These are phyloP conservation scores for Penicillium atrosanguineum DNA, from an alignment of 495 filamentous ascomycete species.

Conservation along the genomic window DNA sequence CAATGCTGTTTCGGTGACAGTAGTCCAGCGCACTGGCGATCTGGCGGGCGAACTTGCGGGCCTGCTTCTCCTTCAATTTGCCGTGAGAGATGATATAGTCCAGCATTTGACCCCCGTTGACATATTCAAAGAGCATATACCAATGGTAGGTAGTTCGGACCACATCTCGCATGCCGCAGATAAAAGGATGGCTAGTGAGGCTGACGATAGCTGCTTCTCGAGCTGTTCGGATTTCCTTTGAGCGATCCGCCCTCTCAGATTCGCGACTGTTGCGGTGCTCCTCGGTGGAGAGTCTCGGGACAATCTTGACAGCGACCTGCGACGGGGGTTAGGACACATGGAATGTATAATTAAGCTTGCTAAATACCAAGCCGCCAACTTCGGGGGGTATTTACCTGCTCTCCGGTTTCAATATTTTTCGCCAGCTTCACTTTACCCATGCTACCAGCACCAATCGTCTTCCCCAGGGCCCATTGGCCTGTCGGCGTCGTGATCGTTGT, in stretches of 20 bases:
- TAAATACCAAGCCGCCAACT: not conserved
- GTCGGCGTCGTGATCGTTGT: slow-evolving; percentile 81
- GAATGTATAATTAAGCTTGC: not conserved
- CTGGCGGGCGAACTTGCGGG: slow-evolving; percentile 94
- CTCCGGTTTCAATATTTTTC: slow-evolving; percentile 73
- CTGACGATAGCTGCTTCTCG: slow-evolving; percentile 97
- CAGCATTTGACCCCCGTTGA: slow-evolving; percentile 99
- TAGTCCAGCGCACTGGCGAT: slow-evolving; percentile 99
- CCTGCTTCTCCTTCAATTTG: slow-evolving; percentile 96
- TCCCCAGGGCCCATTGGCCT: slow-evolving; percentile 88
- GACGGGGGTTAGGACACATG: slow-evolving; percentile 14
- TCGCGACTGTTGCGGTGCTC: slow-evolving; percentile 79
- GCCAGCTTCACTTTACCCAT: slow-evolving; percentile 96
- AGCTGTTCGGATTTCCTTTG: slow-evolving; percentile 95
- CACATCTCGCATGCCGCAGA: slow-evolving; percentile 94
- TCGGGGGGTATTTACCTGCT: slow-evolving; percentile 58
- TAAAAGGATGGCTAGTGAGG: slow-evolving; percentile 91
- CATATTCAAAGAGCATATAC: slow-evolving; percentile 99
- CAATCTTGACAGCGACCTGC: slow-evolving; percentile 95
- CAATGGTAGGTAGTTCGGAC: slow-evolving; percentile 95
- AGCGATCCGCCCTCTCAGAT: slow-evolving; percentile 82
- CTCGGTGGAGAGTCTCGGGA: slow-evolving; percentile 84
- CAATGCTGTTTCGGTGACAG: slow-evolving; percentile 98
- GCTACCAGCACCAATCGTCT: slow-evolving; percentile 95
- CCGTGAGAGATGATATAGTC: slow-evolving; percentile 99